Conservation (phyloP, 192 early-diverging fungal species). For the Lunasporangiospora selenospora region DNA sequence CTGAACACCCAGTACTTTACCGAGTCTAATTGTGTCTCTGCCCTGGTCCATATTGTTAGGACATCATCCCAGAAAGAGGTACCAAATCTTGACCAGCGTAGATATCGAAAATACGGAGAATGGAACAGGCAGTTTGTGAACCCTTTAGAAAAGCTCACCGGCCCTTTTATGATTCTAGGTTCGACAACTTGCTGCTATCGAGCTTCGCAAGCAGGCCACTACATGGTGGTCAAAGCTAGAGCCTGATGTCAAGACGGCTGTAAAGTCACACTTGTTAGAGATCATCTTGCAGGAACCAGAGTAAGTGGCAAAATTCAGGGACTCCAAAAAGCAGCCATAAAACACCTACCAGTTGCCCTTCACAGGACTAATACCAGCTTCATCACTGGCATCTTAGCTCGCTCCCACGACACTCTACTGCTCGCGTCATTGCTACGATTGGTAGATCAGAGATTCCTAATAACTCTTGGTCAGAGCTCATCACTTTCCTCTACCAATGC, state of each 20-base stretch:
- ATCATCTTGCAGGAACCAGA: constrained; percentile 76
- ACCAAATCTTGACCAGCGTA: not conserved
- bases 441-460: constrained; percentile 82
- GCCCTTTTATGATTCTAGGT: constrained; percentile 45
- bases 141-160: too few relatives aligned
- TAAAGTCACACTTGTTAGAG: constrained; percentile 75
- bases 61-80: constrained; percentile 63
- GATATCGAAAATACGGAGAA: not conserved
- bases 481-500: constrained; percentile 82
- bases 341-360: not conserved
- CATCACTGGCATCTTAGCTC: too few relatives aligned
- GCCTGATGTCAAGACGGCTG: constrained; percentile 55
- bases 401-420: constrained; percentile 77
- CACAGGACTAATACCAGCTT: too few relatives aligned
- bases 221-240: constrained; percentile 82
- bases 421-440: constrained; percentile 90
- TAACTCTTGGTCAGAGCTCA: constrained; percentile 79
- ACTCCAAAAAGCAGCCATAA: too few relatives aligned
- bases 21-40: constrained; percentile 75
- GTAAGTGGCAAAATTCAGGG: constrained; percentile 46
- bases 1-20: constrained; percentile 78
- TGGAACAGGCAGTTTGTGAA: too few relatives aligned
- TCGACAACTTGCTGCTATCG: constrained; percentile 89
- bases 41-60: constrained; percentile 72
- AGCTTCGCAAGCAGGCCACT: constrained; percentile 82